Evolutionary conservation across 2,329 filamentous ascomycete species (phyloP).

Genomic region (Cercospora janseana): DNA sequence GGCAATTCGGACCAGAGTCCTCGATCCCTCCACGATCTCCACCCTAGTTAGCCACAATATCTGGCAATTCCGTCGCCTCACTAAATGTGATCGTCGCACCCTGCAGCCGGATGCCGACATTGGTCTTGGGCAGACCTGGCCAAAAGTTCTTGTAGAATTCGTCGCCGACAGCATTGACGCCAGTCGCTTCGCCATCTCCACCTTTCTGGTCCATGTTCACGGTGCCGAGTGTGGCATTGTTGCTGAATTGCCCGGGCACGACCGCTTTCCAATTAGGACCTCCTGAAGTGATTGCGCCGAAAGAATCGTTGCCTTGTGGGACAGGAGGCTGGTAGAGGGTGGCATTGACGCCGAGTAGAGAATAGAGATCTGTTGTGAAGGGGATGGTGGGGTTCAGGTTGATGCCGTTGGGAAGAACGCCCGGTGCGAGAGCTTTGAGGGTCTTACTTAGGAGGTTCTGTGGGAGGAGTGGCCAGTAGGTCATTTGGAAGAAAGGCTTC

Average conservation of each 20-base stretch:
- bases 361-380: constrained; percentile 21
- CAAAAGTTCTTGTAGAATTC: constrained; percentile 20
- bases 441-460: constrained; percentile 16
- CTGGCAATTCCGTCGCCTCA: constrained; percentile 6
- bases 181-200: constrained; percentile 17
- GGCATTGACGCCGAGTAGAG: constrained; percentile 20
- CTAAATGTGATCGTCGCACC: constrained; percentile 16
- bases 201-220: constrained; percentile 19
- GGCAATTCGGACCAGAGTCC: no score
- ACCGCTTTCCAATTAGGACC: constrained; percentile 14
- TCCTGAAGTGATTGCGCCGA: constrained; percentile 17
- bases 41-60: neutral
- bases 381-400: constrained; percentile 18
- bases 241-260: constrained; percentile 19
- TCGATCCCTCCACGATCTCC: no score
- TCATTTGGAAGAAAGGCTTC: constrained; percentile 26
- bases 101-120: constrained; percentile 17
- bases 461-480: constrained; percentile 18
- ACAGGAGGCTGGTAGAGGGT: constrained; percentile 23
- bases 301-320: constrained; percentile 16
- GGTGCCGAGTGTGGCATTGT: constrained; percentile 14
- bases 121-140: constrained; percentile 12
- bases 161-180: constrained; percentile 19
- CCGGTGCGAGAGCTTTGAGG: constrained; percentile 13
- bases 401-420: neutral